Evolutionary conservation across 768 basidiomycete species (phyloP).

Genomic region (Cubamyces lactineus): DNA sequence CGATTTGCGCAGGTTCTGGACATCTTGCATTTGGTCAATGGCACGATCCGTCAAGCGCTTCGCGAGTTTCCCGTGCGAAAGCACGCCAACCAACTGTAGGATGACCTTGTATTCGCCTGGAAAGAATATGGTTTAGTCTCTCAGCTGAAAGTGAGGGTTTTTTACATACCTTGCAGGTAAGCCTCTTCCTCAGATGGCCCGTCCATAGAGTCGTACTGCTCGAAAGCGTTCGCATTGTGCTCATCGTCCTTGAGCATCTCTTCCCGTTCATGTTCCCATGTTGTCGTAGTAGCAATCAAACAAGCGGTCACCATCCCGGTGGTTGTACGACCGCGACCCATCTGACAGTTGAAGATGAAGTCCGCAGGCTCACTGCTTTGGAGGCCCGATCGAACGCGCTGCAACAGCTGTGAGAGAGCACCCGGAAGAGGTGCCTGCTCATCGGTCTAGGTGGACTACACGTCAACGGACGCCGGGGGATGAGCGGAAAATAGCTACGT

Average conservation of each 20-base stretch:
- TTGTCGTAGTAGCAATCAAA: conserved; percentile 75
- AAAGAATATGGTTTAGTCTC: not conserved
- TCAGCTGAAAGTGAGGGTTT: not conserved
- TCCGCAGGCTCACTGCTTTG: conserved; percentile 58
- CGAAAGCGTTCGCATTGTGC: conserved; percentile 41
- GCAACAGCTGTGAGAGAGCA: conserved; percentile 78
- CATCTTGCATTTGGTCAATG: conserved; percentile 92
- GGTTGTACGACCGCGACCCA: conserved; percentile 90
- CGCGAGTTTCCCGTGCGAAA: conserved; percentile 90
- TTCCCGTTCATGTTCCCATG: conserved; percentile 54
- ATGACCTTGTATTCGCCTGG: conserved; percentile 97
- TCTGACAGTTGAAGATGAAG: conserved; percentile 96
- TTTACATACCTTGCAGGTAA: conserved; percentile 72
- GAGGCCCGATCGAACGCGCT: conserved; percentile 65
- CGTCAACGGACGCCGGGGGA: not conserved
- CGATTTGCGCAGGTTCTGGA: conserved; percentile 94
- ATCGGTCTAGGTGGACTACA: conserved; percentile 65
- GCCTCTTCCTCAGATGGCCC: conserved; percentile 88
- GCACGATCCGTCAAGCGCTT: conserved; percentile 89
- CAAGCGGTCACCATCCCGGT: conserved; percentile 95
- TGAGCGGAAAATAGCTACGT: conserved; percentile 33
- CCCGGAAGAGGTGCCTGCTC: conserved; percentile 95
- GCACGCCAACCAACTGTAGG: conserved; percentile 88
- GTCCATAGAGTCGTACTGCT: conserved; percentile 71
- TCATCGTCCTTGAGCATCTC: conserved; percentile 33